Percentiles rank a stretch among this genome's conserved stretches.
These are phyloP conservation scores for Aspergillus felis DNA, from an alignment of 2,329 filamentous ascomycete genomes.

Conservation along the genomic window DNA sequence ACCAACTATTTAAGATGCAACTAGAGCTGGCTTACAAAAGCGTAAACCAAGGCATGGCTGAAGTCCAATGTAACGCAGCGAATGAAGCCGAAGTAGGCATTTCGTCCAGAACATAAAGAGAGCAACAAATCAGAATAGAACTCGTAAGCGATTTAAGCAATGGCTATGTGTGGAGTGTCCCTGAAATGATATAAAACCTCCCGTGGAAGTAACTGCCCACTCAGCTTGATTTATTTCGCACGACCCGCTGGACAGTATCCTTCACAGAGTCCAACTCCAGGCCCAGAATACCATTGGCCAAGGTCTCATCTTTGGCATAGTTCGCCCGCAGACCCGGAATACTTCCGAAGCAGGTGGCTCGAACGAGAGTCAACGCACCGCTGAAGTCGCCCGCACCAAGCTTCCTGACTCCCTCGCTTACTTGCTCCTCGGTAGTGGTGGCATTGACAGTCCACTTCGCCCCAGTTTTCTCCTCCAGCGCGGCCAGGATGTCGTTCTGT, in stretches of 20 bases:
- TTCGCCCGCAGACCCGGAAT: conserved; percentile 17
- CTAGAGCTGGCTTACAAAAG: no score
- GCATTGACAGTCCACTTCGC: conserved; percentile 49
- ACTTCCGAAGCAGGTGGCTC: conserved; percentile 17
- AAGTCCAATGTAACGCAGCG: no score
- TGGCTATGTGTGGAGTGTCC: no score
- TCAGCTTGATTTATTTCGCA: background rate
- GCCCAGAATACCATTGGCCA: conserved; percentile 21
- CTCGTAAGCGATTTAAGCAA: no score
- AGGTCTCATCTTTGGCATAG: conserved; percentile 18
- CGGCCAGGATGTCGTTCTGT: conserved; percentile 55
- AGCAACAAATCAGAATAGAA: no score
- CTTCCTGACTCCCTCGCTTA: conserved; percentile 15
- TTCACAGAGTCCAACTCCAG: conserved; percentile 18
- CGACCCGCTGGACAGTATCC: conserved; percentile 14
- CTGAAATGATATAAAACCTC: no score
- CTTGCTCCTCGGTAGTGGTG: conserved; percentile 25
- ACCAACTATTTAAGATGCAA: no score
- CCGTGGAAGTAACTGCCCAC: no score
- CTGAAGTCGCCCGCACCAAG: conserved; percentile 20
- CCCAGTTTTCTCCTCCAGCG: conserved; percentile 52
- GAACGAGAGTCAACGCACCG: conserved; percentile 20
- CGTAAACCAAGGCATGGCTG: no score
- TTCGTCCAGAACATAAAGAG: no score
- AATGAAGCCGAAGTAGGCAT: no score